phyloP scores from a whole-genome alignment of 495 filamentous ascomycete genomes.

The Talaromyces stipitatus region DNA sequence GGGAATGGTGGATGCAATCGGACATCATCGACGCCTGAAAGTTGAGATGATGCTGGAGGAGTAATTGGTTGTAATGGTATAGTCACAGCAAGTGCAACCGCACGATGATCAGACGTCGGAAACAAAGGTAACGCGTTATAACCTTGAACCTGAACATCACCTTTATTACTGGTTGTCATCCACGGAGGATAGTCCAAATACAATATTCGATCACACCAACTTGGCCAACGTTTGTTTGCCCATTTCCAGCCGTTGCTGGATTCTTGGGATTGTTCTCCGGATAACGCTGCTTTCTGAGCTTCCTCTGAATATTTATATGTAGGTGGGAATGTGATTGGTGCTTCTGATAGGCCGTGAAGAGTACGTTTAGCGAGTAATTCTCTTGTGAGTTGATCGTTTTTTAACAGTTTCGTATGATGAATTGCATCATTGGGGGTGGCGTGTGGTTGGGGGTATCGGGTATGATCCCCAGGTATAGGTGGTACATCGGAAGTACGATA shows the following conservation, averaged over 20 bases:
- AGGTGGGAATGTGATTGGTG: slow-evolving; percentile 70
- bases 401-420: slow-evolving; percentile 57
- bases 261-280: slow-evolving; percentile 23
- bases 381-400: slow-evolving; percentile 65
- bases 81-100: slow-evolving; percentile 60
- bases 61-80: slow-evolving; percentile 42
- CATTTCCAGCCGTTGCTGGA: slow-evolving; percentile 53
- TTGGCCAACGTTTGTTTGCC: slow-evolving; percentile 75
- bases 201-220: slow-evolving; percentile 90
- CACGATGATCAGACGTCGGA: slow-evolving; percentile 73
- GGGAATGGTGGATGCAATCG: slow-evolving; percentile 41
- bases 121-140: slow-evolving; percentile 74
- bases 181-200: slow-evolving; percentile 58
- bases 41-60: slow-evolving; percentile 7
- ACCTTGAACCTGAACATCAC: slow-evolving; percentile 37
- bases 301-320: slow-evolving; percentile 75
- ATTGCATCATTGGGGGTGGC: slow-evolving; percentile 35
- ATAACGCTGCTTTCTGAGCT: slow-evolving; percentile 28
- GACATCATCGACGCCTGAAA: slow-evolving; percentile 17
- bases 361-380: slow-evolving; percentile 59
- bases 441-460: slow-evolving; percentile 53
- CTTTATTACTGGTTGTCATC: slow-evolving; percentile 13
- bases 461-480: slow-evolving; percentile 44
- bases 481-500: slow-evolving; percentile 67
- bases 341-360: slow-evolving; percentile 70